Conservation (phyloP, 495 filamentous ascomycete species). For the Chaetomium tenue region DNA sequence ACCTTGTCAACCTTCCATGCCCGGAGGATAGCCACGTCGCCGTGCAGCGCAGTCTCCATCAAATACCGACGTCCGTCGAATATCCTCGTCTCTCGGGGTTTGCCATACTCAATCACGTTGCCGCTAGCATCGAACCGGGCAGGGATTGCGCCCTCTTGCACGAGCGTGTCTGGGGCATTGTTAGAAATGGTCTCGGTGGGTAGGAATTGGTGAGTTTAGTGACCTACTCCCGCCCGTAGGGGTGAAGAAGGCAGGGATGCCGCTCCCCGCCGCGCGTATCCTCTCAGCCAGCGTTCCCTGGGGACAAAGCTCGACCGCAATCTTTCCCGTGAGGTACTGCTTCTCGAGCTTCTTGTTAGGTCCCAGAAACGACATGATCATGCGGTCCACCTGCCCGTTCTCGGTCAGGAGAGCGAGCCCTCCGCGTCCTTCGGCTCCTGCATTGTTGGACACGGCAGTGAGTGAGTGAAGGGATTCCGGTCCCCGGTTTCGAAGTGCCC, state of each 20-base stretch:
- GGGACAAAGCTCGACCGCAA: constrained; percentile 63
- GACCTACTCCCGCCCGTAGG: constrained; percentile 57
- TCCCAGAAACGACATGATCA: constrained; percentile 61
- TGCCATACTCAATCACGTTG: constrained; percentile 53
- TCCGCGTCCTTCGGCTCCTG: constrained; percentile 55
- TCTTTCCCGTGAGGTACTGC: constrained; percentile 59
- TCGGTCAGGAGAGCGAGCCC: constrained; percentile 55
- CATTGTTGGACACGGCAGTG: constrained; percentile 66
- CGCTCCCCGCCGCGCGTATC: constrained; percentile 61
- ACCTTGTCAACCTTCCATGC: constrained; percentile 63
- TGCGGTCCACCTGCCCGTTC: constrained; percentile 55
- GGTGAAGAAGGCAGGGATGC: constrained; percentile 66
- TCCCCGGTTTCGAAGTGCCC: constrained; percentile 48
- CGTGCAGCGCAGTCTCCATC: constrained; percentile 63
- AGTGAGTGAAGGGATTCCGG: constrained; percentile 49
- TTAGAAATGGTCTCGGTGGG: not conserved
- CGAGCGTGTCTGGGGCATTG: constrained; percentile 48
- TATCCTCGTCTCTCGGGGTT: constrained; percentile 56
- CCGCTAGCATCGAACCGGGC: constrained; percentile 52
- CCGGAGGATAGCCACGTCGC: constrained; percentile 62
- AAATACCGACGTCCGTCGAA: constrained; percentile 59
- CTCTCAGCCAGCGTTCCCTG: constrained; percentile 65
- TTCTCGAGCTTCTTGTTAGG: constrained; percentile 64
- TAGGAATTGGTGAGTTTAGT: not conserved
- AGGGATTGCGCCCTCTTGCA: constrained; percentile 62